Evolutionary conservation across 192 early-diverging fungal species (phyloP).

Genomic region (Gigaspora rosea): DNA sequence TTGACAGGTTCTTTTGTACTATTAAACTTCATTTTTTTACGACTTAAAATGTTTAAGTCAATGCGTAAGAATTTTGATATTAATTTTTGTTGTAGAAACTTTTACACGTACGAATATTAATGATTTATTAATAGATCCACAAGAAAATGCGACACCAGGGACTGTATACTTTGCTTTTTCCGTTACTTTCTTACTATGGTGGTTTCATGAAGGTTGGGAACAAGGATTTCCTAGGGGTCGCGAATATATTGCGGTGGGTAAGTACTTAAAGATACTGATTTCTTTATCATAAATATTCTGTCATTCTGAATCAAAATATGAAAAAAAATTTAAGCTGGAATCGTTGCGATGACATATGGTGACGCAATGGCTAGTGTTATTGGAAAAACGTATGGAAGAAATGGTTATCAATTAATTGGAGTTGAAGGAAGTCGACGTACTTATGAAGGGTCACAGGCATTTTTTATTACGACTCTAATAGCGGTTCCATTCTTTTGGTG

Average conservation of each 20-base stretch:
- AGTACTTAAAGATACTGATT: neutral
- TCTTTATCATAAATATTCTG: neutral
- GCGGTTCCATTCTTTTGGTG: constrained; percentile 12
- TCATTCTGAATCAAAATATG: constrained; percentile 10
- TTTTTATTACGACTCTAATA: constrained; percentile 29
- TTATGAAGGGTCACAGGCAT: constrained; percentile 34
- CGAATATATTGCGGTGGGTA: constrained; percentile 22
- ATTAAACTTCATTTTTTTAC: neutral
- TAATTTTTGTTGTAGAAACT: too few relatives aligned
- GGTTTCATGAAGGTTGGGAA: constrained; percentile 25
- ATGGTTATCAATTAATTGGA: neutral
- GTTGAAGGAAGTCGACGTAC: neutral
- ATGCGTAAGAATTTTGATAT: constrained; percentile 5
- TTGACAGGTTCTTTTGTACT: constrained; percentile 6
- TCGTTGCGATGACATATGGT: constrained; percentile 39
- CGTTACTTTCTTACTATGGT: constrained; percentile 13
- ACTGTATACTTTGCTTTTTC: constrained; percentile 38
- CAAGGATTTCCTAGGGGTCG: constrained; percentile 17
- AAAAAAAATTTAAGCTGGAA: constrained; percentile 20
- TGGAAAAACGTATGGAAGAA: constrained; percentile 24
- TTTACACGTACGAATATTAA: neutral
- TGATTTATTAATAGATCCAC: constrained; percentile 17
- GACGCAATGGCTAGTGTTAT: constrained; percentile 36
- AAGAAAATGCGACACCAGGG: constrained; percentile 25
- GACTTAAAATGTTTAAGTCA: neutral